A percentile compares a stretch with the other conserved stretches of the same genome.
These are phyloP conservation scores for Saturnispora ahearnii DNA, from an alignment of 805 yeast species.

Conservation along the genomic window DNA sequence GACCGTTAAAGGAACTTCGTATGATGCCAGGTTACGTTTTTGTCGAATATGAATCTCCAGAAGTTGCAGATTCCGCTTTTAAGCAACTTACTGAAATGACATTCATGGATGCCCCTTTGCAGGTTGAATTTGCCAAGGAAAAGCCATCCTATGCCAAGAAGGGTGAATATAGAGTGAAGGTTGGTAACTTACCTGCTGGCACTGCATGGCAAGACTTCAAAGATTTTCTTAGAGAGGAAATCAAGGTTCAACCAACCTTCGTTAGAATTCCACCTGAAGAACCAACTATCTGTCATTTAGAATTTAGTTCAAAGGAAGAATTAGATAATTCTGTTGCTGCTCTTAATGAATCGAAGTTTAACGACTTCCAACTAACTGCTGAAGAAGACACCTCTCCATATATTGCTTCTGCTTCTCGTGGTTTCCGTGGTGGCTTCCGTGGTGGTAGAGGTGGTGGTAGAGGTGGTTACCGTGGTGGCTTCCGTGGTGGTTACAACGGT, in stretches of 20 bases:
- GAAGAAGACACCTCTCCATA: constrained; percentile 70
- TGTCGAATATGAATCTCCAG: constrained; percentile 69
- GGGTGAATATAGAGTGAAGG: constrained; percentile 66
- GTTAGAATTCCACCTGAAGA: constrained; percentile 40
- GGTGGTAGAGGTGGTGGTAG: constrained; percentile 34
- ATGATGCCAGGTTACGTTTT: constrained; percentile 81
- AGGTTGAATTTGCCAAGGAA: constrained; percentile 47
- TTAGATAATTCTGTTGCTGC: constrained; percentile 65
- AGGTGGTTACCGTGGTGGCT: constrained; percentile 36
- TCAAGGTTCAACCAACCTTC: constrained; percentile 55
- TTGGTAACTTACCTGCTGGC: constrained; percentile 62
- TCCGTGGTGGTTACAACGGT: constrained; percentile 16
- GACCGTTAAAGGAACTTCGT: constrained; percentile 59
- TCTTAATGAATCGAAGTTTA: constrained; percentile 64
- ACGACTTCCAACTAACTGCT: constrained; percentile 51
- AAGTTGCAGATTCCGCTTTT: constrained; percentile 42
- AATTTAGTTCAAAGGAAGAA: constrained; percentile 59
- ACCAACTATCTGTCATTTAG: constrained; percentile 41
- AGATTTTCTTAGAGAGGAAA: constrained; percentile 80
- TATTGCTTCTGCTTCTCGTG: constrained; percentile 39
- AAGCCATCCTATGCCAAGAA: constrained; percentile 46
- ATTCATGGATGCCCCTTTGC: constrained; percentile 42
- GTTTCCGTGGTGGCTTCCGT: constrained; percentile 38
- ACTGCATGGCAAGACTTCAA: constrained; percentile 84
- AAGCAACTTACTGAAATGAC: constrained; percentile 37